A percentile compares a stretch with the other conserved stretches of the same genome.
Conservation (phyloP, 2,329 filamentous ascomycete genomes). For the Dactylonectria estremocensis region DNA sequence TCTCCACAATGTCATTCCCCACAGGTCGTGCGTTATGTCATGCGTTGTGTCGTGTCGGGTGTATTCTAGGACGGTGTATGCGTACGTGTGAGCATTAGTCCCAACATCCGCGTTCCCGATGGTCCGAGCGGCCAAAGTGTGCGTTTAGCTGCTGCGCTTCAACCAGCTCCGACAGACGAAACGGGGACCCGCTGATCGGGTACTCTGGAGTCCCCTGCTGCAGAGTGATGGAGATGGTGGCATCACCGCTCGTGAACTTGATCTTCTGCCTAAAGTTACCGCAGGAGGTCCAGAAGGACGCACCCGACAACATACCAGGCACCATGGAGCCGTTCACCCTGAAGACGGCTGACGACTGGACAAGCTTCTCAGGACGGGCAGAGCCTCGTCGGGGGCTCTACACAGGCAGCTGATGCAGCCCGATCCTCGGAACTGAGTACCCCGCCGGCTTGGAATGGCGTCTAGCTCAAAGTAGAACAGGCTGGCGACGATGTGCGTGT, state of each 20-base stretch:
- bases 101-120: background rate
- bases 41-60: no score
- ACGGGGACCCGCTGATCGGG: background rate
- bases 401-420: background rate
- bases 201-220: background rate
- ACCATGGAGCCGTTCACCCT: background rate
- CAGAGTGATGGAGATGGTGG: background rate
- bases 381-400: background rate
- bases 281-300: background rate
- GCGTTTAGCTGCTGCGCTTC: background rate
- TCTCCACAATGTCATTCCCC: no score
- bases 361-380: background rate
- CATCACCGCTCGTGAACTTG: background rate
- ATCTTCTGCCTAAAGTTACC: background rate
- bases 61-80: background rate
- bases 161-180: background rate
- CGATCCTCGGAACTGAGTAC: background rate
- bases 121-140: background rate
- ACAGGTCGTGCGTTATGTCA: background rate
- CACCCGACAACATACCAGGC: background rate
- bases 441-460: background rate
- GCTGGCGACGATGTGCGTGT: background rate
- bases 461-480: constrained; percentile 5
- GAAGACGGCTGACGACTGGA: background rate
- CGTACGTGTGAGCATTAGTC: background rate